Evolutionary conservation across 306 rosid genomes (phyloP).

Genomic region (Quercus parvula): DNA sequence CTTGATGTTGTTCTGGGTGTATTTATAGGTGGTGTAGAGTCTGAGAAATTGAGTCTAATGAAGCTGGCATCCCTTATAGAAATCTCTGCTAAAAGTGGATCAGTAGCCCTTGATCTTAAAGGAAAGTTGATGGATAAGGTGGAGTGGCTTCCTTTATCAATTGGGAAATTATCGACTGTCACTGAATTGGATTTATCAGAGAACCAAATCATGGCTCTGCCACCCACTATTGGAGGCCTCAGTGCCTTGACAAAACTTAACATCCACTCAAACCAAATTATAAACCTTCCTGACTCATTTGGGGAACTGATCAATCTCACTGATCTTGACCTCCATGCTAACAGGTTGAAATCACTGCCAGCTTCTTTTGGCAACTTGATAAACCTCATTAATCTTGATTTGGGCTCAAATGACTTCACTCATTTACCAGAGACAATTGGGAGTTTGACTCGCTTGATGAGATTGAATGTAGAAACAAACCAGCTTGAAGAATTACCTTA

Average conservation of each 20-base stretch:
- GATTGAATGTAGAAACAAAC: conserved; percentile 61
- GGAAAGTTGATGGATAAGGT: conserved; percentile 73
- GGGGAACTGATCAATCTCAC: conserved; percentile 74
- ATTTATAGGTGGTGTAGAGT: conserved; percentile 46
- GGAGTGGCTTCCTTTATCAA: conserved; percentile 88
- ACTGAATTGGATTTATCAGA: conserved; percentile 72
- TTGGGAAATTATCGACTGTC: conserved; percentile 70
- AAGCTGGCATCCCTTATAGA: conserved; percentile 86
- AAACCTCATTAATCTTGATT: conserved; percentile 63
- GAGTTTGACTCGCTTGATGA: conserved; percentile 57
- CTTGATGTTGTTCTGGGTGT: conserved; percentile 4
- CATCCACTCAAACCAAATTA: conserved; percentile 82
- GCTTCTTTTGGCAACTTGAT: conserved; percentile 60
- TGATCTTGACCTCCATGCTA: conserved; percentile 74
- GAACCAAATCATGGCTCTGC: conserved; percentile 86
- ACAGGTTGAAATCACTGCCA: conserved; percentile 73
- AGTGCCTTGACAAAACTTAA: conserved; percentile 70
- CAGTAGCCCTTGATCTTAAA: conserved; percentile 58
- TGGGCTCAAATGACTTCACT: conserved; percentile 67
- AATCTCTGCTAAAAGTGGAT: conserved; percentile 53
- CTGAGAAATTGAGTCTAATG: conserved; percentile 70
- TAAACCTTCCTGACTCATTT: conserved; percentile 78
- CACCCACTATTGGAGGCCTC: conserved; percentile 61
- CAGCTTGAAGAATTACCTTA: conserved; percentile 78
- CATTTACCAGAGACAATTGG: conserved; percentile 68